Evolutionary conservation across 2,329 filamentous ascomycete genomes (phyloP).

Genomic region (Xylariaceae sp.): DNA sequence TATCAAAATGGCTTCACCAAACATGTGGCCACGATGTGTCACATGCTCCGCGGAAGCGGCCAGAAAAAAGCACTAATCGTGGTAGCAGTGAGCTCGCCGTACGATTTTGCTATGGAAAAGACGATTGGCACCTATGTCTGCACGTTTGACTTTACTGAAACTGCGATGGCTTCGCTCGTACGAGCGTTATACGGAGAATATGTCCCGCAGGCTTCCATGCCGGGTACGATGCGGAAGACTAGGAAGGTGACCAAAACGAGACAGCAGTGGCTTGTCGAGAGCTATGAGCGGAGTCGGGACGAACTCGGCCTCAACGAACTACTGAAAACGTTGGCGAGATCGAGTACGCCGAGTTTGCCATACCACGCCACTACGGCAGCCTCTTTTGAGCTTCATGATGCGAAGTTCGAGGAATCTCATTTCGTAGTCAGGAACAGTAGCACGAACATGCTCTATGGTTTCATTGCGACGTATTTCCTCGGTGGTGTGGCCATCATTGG

Average conservation of each 20-base stretch:
- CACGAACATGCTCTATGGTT: constrained; percentile 84
- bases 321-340: constrained; percentile 62
- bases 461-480: constrained; percentile 82
- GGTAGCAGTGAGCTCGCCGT: constrained; percentile 88
- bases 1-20: constrained; percentile 96
- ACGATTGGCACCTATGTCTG: constrained; percentile 89
- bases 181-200: constrained; percentile 77
- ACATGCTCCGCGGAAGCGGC: constrained; percentile 67
- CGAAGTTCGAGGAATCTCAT: constrained; percentile 71
- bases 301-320: constrained; percentile 67
- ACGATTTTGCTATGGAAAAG: constrained; percentile 92
- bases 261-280: constrained; percentile 91
- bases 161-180: constrained; percentile 77
- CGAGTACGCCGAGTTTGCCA: constrained; percentile 58
- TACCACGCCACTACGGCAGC: constrained; percentile 67
- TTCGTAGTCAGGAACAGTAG: constrained; percentile 93
- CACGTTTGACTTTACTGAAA: constrained; percentile 94
- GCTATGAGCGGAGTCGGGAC: constrained; percentile 76
- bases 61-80: constrained; percentile 88
- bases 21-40: constrained; percentile 93
- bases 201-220: constrained; percentile 52
- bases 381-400: constrained; percentile 68
- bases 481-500: constrained; percentile 69
- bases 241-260: constrained; percentile 83
- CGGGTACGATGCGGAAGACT: constrained; percentile 76